Percentiles rank a stretch among this genome's conserved stretches.
phyloP scores from a whole-genome alignment of 148 eudicot species.

The Cornus florida region DNA sequence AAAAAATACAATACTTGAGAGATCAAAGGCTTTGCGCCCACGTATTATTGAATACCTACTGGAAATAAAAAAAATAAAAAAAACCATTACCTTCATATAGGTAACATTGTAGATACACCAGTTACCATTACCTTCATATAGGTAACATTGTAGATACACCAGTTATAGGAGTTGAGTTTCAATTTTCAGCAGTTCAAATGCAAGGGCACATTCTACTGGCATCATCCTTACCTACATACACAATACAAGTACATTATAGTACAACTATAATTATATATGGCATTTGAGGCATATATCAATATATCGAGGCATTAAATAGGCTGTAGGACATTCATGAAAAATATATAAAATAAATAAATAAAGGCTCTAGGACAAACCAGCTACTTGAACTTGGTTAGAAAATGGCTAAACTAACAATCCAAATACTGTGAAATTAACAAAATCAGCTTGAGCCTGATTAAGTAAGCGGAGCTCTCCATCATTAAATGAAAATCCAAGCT shows the following conservation, averaged over 20 bases:
- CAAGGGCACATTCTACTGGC: conserved; percentile 97
- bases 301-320: not conserved
- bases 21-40: not conserved
- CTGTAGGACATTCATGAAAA: not conserved
- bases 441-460: not conserved
- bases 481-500: not conserved
- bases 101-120: conserved; percentile 97
- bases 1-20: not conserved
- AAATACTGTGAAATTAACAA: not conserved
- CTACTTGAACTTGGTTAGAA: not conserved
- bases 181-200: conserved; percentile 96
- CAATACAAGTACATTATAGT: conserved; percentile 4
- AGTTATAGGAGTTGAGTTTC: conserved; percentile 71
- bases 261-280: not conserved
- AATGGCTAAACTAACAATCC: not conserved
- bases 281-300: not conserved
- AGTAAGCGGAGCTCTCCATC: not conserved
- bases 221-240: conserved; percentile 65
- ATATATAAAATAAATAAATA: too few relatives aligned
- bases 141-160: conserved; percentile 97
- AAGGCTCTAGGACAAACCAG: not conserved
- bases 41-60: not conserved
- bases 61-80: not conserved
- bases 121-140: conserved; percentile 81
- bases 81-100: conserved; percentile 83